phyloP scores from a whole-genome alignment of 2,329 filamentous ascomycete species.

The Nemania abortiva region DNA sequence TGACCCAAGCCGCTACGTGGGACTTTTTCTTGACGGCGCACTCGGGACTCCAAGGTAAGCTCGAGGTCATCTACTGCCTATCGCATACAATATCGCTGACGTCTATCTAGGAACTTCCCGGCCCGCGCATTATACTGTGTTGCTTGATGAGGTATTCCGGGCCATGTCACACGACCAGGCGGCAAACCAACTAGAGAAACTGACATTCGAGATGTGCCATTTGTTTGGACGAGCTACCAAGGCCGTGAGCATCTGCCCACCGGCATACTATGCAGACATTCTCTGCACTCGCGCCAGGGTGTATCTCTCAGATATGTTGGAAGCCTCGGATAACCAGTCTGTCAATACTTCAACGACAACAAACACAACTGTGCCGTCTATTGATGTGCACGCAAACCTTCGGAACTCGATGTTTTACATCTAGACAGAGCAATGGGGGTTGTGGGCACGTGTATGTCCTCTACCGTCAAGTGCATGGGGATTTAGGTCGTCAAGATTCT shows the following conservation, averaged over 20 bases:
- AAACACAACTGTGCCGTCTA: background rate
- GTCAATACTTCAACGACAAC: background rate
- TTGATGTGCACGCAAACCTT: constrained; percentile 57
- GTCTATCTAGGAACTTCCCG: constrained; percentile 70
- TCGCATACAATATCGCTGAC: constrained; percentile 22
- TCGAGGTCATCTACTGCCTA: background rate
- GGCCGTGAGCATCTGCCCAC: constrained; percentile 86
- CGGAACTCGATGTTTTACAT: constrained; percentile 69
- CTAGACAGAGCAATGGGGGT: constrained; percentile 46
- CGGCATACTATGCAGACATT: constrained; percentile 91
- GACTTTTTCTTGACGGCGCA: constrained; percentile 91
- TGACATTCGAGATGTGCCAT: constrained; percentile 86
- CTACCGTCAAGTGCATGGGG: background rate
- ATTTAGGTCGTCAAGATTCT: background rate
- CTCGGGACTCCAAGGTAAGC: constrained; percentile 76
- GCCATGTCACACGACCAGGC: constrained; percentile 53
- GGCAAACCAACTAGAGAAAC: constrained; percentile 76
- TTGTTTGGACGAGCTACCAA: constrained; percentile 88
- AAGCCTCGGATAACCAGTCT: constrained; percentile 54
- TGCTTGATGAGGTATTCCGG: constrained; percentile 76
- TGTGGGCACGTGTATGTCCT: background rate
- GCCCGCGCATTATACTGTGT: constrained; percentile 86
- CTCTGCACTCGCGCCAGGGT: constrained; percentile 81
- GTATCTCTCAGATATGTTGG: constrained; percentile 76
- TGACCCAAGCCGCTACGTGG: constrained; percentile 80